phyloP scores from a whole-genome alignment of 495 filamentous ascomycete genomes.

The Chaetomium cochliodes region DNA sequence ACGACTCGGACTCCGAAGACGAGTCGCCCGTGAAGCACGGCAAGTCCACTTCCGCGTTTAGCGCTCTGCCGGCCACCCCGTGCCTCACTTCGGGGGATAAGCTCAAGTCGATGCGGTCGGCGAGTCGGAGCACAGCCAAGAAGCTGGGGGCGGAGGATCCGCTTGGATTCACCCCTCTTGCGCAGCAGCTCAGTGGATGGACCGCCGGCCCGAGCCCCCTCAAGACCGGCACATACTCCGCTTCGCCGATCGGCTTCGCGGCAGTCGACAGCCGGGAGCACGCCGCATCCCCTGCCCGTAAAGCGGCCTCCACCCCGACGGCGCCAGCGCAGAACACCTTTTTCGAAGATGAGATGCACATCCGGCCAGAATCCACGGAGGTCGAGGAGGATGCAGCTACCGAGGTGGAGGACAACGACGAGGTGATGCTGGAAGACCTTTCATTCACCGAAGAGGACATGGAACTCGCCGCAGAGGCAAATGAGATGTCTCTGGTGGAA shows the following conservation, averaged over 20 bases:
- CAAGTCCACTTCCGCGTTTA: conserved; percentile 27
- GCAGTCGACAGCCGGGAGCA: background rate
- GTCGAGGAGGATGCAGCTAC: conserved; percentile 37
- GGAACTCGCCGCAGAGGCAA: conserved; percentile 49
- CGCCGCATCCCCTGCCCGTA: background rate
- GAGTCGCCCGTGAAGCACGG: conserved; percentile 45
- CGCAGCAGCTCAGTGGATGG: conserved; percentile 60
- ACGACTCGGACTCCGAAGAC: conserved; percentile 55
- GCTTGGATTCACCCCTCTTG: conserved; percentile 61
- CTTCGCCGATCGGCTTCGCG: background rate
- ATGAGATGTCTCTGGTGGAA: conserved; percentile 54
- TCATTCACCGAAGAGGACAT: conserved; percentile 47
- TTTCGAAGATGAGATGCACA: conserved; percentile 59
- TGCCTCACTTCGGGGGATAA: conserved; percentile 35
- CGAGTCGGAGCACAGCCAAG: conserved; percentile 29
- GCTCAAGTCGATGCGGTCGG: conserved; percentile 18
- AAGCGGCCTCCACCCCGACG: conserved; percentile 21
- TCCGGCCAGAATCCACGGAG: conserved; percentile 36
- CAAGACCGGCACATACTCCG: conserved; percentile 39
- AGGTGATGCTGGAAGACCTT: conserved; percentile 40
- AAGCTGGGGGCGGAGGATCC: conserved; percentile 22
- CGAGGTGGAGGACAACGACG: conserved; percentile 20
- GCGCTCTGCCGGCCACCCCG: conserved; percentile 37
- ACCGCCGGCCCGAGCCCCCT: conserved; percentile 46
- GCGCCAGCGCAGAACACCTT: conserved; percentile 44